phyloP scores from a whole-genome alignment of 768 basidiomycete species.

The Lactarius pseudohatsudake region DNA sequence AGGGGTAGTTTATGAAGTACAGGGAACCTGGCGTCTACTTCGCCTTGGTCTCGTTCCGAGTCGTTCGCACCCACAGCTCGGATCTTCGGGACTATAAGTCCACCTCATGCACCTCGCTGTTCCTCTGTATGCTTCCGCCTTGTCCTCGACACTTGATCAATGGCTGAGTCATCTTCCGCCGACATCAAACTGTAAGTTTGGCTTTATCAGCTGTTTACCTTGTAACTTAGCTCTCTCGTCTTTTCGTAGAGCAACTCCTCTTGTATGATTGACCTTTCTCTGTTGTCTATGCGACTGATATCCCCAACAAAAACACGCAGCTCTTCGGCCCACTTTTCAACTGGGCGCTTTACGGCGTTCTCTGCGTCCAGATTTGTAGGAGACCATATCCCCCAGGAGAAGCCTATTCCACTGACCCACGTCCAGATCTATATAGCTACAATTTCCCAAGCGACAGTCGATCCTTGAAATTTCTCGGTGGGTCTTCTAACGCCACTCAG shows the following conservation, averaged over 20 bases:
- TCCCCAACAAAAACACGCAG: not conserved
- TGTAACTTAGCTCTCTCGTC: not conserved
- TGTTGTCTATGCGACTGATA: not conserved
- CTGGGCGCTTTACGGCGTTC: not conserved
- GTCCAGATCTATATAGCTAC: not conserved
- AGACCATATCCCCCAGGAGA: not conserved
- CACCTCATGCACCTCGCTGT: not conserved
- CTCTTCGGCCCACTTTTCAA: not conserved
- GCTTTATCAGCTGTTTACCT: not conserved
- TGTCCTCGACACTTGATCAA: not conserved
- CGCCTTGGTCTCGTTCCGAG: not conserved
- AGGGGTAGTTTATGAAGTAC: not conserved
- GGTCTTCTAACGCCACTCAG: not conserved
- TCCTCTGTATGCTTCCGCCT: not conserved
- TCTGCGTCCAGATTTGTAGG: slow-evolving; percentile 26
- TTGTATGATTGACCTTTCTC: not conserved
- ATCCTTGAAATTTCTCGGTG: slow-evolving; percentile 1
- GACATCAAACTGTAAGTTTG: not conserved
- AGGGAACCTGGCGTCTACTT: not conserved
- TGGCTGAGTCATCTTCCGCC: not conserved
- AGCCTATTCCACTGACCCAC: not conserved
- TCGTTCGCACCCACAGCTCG: not conserved
- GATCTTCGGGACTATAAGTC: not conserved
- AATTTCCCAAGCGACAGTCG: not conserved
- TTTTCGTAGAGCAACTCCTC: not conserved